These are phyloP conservation scores for Saccharomycopsis selenospora DNA, from an alignment of 805 yeast genomes.

Conservation along the genomic window DNA sequence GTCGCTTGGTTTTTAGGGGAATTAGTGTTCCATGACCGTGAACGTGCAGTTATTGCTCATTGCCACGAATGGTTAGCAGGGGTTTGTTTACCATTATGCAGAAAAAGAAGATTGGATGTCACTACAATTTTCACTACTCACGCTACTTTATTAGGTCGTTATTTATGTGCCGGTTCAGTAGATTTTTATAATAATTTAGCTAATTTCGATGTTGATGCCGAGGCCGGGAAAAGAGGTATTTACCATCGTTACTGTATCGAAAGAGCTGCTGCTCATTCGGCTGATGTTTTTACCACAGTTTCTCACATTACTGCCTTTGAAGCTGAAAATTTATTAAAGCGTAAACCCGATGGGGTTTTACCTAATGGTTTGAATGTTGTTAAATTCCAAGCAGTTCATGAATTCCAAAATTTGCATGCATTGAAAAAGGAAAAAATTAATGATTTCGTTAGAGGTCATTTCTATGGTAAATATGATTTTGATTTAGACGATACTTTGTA, in stretches of 20 bases:
- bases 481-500: conserved; percentile 89
- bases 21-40: conserved; percentile 72
- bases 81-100: conserved; percentile 85
- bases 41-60: conserved; percentile 86
- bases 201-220: conserved; percentile 89
- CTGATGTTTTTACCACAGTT: conserved; percentile 96
- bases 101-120: conserved; percentile 86
- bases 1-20: conserved; percentile 98
- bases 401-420: conserved; percentile 94
- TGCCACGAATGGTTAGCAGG: conserved; percentile 99
- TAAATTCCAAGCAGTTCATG: conserved; percentile 95
- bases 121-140: conserved; percentile 96
- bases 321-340: conserved; percentile 81
- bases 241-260: conserved; percentile 96
- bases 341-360: conserved; percentile 96
- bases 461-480: conserved; percentile 93
- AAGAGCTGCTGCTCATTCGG: conserved; percentile 90
- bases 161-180: conserved; percentile 91
- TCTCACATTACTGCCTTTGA: conserved; percentile 97
- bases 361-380: conserved; percentile 96
- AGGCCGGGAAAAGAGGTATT: conserved; percentile 96
- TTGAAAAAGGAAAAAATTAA: conserved; percentile 83
- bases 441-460: conserved; percentile 93
- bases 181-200: conserved; percentile 91
- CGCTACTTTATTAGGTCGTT: conserved; percentile 91